Evolutionary conservation across 2,329 filamentous ascomycete genomes (phyloP).

Genomic region (Diaporthe sp.): DNA sequence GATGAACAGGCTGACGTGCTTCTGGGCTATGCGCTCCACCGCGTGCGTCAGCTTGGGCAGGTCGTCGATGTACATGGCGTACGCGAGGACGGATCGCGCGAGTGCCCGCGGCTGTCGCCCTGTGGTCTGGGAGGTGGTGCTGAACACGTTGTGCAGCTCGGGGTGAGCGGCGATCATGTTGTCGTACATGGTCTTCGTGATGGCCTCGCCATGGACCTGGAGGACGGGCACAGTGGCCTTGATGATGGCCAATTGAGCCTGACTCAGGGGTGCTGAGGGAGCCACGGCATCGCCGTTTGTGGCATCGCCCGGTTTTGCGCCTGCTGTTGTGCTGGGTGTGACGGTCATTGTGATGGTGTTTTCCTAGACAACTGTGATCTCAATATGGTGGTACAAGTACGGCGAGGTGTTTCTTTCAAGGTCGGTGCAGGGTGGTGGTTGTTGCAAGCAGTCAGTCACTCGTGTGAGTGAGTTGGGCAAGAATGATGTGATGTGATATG

Average conservation of each 20-base stretch:
- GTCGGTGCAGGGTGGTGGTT: neutral
- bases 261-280: constrained; percentile 58
- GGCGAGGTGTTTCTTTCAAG: neutral
- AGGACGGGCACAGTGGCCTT: constrained; percentile 82
- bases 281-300: constrained; percentile 1
- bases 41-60: constrained; percentile 66
- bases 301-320: constrained; percentile 15
- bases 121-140: constrained; percentile 73
- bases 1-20: constrained; percentile 79
- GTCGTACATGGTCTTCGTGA: constrained; percentile 79
- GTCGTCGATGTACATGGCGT: constrained; percentile 79
- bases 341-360: neutral
- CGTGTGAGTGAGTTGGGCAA: neutral
- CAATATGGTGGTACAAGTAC: neutral
- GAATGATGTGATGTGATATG: neutral
- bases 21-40: constrained; percentile 78
- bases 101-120: constrained; percentile 77
- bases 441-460: neutral
- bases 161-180: constrained; percentile 74
- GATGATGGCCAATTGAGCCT: constrained; percentile 75
- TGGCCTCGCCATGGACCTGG: constrained; percentile 72
- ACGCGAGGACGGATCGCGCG: constrained; percentile 75
- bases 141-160: constrained; percentile 76
- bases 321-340: constrained; percentile 18
- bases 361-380: neutral